These are phyloP conservation scores for Mucor circinelloides DNA, from an alignment of 371 early-diverging fungal species.

Conservation along the genomic window DNA sequence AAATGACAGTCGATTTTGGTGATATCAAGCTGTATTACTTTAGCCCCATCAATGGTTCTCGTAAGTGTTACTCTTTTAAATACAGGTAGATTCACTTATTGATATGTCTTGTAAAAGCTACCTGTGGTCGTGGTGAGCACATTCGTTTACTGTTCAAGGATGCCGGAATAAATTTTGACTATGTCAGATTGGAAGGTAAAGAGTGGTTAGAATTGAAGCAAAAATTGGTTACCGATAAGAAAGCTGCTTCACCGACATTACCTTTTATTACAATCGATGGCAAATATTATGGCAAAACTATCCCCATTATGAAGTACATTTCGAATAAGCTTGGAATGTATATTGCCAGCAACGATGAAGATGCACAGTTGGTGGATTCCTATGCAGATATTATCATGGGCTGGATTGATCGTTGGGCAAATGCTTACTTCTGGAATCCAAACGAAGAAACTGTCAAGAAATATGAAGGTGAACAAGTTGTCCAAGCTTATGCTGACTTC, in stretches of 20 bases:
- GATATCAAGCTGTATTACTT: conserved; percentile 20
- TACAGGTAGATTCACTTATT: neutral
- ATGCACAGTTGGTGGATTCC: conserved; percentile 22
- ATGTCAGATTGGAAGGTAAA: conserved; percentile 10
- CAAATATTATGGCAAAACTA: conserved; percentile 25
- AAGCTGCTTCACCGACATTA: conserved; percentile 13
- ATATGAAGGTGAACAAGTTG: neutral
- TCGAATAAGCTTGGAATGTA: conserved; percentile 32
- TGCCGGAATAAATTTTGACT: conserved; percentile 28
- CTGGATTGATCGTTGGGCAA: conserved; percentile 7
- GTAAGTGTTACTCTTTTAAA: conserved; percentile 6
- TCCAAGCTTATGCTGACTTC: neutral
- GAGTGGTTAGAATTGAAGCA: conserved; percentile 21
- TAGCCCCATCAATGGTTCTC: neutral
- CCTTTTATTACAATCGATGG: conserved; percentile 30
- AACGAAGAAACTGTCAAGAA: conserved; percentile 5
- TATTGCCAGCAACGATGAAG: conserved; percentile 24
- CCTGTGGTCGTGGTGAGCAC: conserved; percentile 28
- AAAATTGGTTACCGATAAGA: conserved; percentile 4
- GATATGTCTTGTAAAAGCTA: neutral
- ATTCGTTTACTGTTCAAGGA: conserved; percentile 32
- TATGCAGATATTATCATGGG: conserved; percentile 18
- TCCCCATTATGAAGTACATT: conserved; percentile 26
- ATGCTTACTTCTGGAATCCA: neutral
- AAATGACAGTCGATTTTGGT: neutral